Conservation (phyloP, 2,329 filamentous ascomycete genomes). For the Trichoderma atroviride region DNA sequence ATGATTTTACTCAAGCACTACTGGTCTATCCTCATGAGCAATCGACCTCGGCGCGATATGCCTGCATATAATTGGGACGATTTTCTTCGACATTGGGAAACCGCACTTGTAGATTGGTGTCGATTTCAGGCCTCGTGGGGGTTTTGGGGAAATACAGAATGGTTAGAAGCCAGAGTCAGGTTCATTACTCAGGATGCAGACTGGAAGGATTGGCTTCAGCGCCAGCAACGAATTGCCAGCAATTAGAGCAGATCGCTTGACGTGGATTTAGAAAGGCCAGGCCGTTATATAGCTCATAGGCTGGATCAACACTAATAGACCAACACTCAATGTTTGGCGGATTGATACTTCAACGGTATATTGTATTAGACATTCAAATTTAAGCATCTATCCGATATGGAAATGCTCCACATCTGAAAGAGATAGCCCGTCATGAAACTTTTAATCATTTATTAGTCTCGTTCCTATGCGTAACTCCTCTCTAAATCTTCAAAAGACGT, state of each 20-base stretch:
- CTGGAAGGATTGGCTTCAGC: slow-evolving; percentile 51
- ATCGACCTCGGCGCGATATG: background rate
- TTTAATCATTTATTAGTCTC: slow-evolving; percentile 31
- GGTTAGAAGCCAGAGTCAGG: slow-evolving; percentile 58
- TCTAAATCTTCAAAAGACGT: background rate
- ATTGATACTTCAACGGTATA: background rate
- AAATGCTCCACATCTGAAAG: background rate
- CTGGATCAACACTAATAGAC: too few species aligned
- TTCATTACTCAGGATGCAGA: slow-evolving; percentile 48
- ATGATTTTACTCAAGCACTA: slow-evolving; percentile 55
- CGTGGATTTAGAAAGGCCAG: too few species aligned
- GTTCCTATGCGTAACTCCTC: slow-evolving; percentile 43
- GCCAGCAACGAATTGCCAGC: background rate
- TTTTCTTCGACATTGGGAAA: slow-evolving; percentile 65
- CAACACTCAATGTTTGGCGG: background rate
- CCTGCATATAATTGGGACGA: slow-evolving; percentile 55
- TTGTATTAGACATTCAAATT: background rate
- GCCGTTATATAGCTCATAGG: too few species aligned
- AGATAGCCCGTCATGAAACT: background rate
- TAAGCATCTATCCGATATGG: background rate
- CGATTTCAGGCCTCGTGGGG: slow-evolving; percentile 63
- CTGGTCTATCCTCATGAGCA: slow-evolving; percentile 39
- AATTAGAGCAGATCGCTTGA: background rate
- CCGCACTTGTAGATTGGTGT: slow-evolving; percentile 68
- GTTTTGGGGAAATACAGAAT: slow-evolving; percentile 62